Evolutionary conservation across 192 early-diverging fungal species (phyloP), one percentile per base, ranked within the genome.

Genomic region (Piromyces finnis): DNA sequence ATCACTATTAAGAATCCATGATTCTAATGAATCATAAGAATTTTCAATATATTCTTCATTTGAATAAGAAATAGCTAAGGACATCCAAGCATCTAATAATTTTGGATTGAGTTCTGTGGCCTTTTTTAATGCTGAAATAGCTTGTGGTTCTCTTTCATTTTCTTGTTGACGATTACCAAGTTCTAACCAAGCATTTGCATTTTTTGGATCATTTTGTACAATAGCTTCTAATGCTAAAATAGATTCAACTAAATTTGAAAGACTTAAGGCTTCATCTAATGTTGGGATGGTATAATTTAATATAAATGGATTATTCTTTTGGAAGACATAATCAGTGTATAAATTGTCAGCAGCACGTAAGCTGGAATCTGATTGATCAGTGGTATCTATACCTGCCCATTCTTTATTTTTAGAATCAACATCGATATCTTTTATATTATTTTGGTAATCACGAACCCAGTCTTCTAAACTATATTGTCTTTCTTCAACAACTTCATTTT

Each of bases 161-260:
- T 99, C 98, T 81, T 97, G 96, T 83, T 99, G 98, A 78, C 88
- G 87, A 35, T 94, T 85, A 39, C 98, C 98, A 13, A 99, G 88
- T 82, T 90, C 84, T 80, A 92, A 86, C 98, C 98, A 99, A 78
- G 93, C 88, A 0, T 84, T 84, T 1, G 95, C 93, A 84, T 98
- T 92, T 37, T 87, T 82, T 0, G 95, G 91, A 59, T 94, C 89
- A 77, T 91, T 85, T 83, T 96, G 92, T 29, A 97, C 91, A 2
- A 91, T 88, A 28, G 95, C 95, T 84, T 99, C 98, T 15, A 98
- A 89, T 11, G 94, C 93, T 81, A 98, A 84, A 77, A 98, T 96
- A 2, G 93, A 88, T 79, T 98, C 98, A 22, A 92, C 87, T 15
- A 99, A 87, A 82, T 92, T 92, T 84, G 83, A 28, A 90, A 89